A percentile compares a stretch with the other conserved stretches of the same genome.
These are phyloP conservation scores for Penicillium sp. DNA, from an alignment of 2,329 filamentous ascomycete genomes.

Conservation along the genomic window DNA sequence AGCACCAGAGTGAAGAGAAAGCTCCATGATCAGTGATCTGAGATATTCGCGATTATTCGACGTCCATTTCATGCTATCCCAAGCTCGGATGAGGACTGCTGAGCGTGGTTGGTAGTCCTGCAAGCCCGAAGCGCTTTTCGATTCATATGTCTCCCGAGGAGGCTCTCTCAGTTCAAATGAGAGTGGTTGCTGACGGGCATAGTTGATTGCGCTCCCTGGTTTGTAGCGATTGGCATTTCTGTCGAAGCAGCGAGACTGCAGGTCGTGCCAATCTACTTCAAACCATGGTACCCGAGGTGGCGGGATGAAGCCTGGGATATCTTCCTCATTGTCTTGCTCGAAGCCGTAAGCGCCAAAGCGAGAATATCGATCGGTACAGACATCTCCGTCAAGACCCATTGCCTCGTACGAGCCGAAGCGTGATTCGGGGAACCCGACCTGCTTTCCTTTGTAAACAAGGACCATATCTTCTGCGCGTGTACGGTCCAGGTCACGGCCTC, in stretches of 20 bases:
- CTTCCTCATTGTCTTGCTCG: slow-evolving; percentile 25
- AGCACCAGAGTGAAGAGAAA: slow-evolving; percentile 66
- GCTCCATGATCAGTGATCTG: slow-evolving; percentile 75
- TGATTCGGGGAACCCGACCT: slow-evolving; percentile 53
- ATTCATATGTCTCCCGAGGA: slow-evolving; percentile 6
- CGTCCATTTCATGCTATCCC: slow-evolving; percentile 73
- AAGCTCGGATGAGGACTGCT: slow-evolving; percentile 75
- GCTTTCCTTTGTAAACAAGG: slow-evolving; percentile 21
- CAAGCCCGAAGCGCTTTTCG: neutral
- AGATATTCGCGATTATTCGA: slow-evolving; percentile 77
- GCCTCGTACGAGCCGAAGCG: slow-evolving; percentile 59
- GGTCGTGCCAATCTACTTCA: slow-evolving; percentile 62
- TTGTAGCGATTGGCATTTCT: slow-evolving; percentile 63
- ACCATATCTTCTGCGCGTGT: slow-evolving; percentile 21
- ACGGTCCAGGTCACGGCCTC: slow-evolving; percentile 21
- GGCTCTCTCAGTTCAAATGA: slow-evolving; percentile 16
- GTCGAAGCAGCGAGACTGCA: slow-evolving; percentile 62
- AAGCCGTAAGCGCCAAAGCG: slow-evolving; percentile 57
- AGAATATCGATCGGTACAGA: slow-evolving; percentile 65
- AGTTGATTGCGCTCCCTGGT: slow-evolving; percentile 15
- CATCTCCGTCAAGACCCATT: slow-evolving; percentile 56
- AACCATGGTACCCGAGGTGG: slow-evolving; percentile 48
- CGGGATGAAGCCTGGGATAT: slow-evolving; percentile 23
- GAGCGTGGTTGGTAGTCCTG: slow-evolving; percentile 48
- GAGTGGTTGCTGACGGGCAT: slow-evolving; percentile 10